Evolutionary conservation across 768 basidiomycete species (phyloP), one percentile per base, ranked within the genome.

Genomic region (Phylloporus scabripes): DNA sequence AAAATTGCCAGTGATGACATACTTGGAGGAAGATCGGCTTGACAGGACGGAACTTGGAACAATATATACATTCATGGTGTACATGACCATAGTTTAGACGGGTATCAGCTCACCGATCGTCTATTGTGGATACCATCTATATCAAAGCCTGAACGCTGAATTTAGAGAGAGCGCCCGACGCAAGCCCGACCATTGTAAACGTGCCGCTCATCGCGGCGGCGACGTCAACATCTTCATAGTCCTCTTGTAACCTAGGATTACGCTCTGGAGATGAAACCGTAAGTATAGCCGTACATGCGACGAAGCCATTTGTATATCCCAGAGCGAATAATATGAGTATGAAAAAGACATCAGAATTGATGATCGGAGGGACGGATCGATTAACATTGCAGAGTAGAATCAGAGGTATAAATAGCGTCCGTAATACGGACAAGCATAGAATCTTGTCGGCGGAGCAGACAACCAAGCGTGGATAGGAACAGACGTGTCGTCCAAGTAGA

Each of bases 181-280:
- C 80, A 44, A 93, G 67, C 3, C 90, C 90, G 8, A 80, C 83
- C 2, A 88, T 82, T 6, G 92, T 65, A 52, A 77, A 87, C 68
- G 92, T 92, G 59, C 77, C 83, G 3, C 80, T 80, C 8, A 93
- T 74, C 0, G 85, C 86, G 5, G 89, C 91, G 7, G 87, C 88
- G 11, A 86, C 76, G 58, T 92, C 89, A n/a, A 91, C 85, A 61
- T 92, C 87, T 50, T 87, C 83, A 49, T 73, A 71, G 39, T 77
- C 70, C 5, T 82, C 81, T 56, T 79, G 76, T 45, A 92, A 67
- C 37, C 74, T 71, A 5, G 80, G 81, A 59, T 92, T 92, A 59
- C 91, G 83, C 51, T 83, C 78, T 2, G 86, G 67, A 4, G 87
- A 90, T 2, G 89, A 79, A 5, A 86, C 87, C 26, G 83, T 72